Evolutionary conservation across 306 rosid species (phyloP).

Genomic region (Dalbergia cochinchinensis): DNA sequence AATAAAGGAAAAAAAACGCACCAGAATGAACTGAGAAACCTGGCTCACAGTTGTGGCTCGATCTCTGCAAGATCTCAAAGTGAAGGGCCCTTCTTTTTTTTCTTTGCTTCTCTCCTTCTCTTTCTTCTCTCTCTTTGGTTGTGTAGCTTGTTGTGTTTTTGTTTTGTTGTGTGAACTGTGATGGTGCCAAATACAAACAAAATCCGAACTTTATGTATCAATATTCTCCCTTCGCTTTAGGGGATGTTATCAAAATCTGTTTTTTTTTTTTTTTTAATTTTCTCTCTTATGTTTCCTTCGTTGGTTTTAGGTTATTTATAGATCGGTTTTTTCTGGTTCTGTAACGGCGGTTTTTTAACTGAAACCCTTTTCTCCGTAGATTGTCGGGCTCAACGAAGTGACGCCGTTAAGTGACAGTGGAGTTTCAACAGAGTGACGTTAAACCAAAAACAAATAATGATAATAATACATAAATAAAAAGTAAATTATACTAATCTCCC

Average conservation of each 20-base stretch:
- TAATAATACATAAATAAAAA: not conserved
- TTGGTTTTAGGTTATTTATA: constrained; percentile 58
- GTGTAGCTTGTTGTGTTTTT: constrained; percentile 40
- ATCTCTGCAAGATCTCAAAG: constrained; percentile 72
- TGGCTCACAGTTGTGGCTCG: constrained; percentile 50
- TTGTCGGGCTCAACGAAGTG: not conserved
- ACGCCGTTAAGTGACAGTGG: constrained; percentile 49
- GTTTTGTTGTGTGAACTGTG: constrained; percentile 32
- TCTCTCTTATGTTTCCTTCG: constrained; percentile 2
- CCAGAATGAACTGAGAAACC: constrained; percentile 50
- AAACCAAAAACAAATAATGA: not conserved
- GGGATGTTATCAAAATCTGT: constrained; percentile 34
- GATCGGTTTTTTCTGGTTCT: constrained; percentile 46
- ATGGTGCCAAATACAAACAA: constrained; percentile 49
- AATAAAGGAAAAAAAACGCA: constrained; percentile 28
- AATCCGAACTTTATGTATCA: constrained; percentile 47
- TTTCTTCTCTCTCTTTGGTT: constrained; percentile 9
- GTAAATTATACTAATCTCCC: no score
- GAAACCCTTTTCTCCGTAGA: not conserved
- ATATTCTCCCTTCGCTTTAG: constrained; percentile 55
- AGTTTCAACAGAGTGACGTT: constrained; percentile 36
- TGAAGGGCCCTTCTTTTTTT: not conserved
- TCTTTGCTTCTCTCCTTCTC: constrained; percentile 1
- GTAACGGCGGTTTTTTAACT: constrained; percentile 48
- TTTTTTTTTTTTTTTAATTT: constrained; percentile 8